Evolutionary conservation across 73 alveolate species (phyloP).

Genomic region (Paraurostyla sp.): DNA sequence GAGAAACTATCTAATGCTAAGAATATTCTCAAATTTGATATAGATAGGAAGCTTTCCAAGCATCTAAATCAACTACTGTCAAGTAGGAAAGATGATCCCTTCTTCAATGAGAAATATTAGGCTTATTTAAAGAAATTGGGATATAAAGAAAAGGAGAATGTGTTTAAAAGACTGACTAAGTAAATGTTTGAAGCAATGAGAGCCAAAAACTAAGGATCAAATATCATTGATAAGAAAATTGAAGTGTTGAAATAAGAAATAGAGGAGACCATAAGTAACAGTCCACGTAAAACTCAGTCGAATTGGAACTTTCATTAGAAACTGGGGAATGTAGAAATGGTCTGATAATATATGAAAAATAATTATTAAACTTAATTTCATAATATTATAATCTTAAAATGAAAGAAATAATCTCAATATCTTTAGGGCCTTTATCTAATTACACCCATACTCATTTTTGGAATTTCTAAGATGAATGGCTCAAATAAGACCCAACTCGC

Average conservation of each 20-base stretch:
- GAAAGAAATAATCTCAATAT: constrained; percentile 37
- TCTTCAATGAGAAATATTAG: constrained; percentile 26
- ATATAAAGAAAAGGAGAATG: not conserved
- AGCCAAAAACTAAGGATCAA: not conserved
- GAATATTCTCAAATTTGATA: not conserved
- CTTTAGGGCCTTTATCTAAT: constrained; percentile 40
- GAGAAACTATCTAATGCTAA: not conserved
- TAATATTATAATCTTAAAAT: not conserved
- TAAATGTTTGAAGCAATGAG: not conserved
- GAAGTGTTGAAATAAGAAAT: not conserved
- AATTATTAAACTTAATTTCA: not conserved
- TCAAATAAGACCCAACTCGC: constrained; percentile 25
- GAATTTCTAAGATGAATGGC: constrained; percentile 60
- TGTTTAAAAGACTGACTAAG: not conserved
- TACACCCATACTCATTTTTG: constrained; percentile 54
- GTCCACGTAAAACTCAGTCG: too few species aligned
- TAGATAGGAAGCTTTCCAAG: constrained; percentile 25
- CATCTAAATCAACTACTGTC: constrained; percentile 36
- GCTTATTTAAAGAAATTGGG: constrained; percentile 4
- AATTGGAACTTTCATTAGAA: too few species aligned
- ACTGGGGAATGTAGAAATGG: not conserved
- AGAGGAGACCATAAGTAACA: too few species aligned
- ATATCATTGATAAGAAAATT: not conserved
- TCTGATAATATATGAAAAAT: not conserved
- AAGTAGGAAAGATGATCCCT: constrained; percentile 22